Conservation (phyloP, 805 yeast genomes). For the Starmerella riodocensis region DNA sequence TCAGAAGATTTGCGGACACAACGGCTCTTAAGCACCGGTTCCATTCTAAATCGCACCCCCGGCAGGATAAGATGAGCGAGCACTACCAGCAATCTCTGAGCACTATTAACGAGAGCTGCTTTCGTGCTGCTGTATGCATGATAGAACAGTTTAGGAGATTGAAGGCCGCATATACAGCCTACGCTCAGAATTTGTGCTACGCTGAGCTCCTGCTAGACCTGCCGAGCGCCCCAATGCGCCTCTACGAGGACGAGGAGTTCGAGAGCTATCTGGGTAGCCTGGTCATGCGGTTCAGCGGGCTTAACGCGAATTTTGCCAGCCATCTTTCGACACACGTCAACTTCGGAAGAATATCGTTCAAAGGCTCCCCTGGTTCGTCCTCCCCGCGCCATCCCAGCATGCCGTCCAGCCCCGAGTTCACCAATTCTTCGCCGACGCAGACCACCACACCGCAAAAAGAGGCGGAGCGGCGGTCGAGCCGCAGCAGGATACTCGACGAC, state of each 20-base stretch:
- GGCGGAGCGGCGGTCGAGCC: too few relatives aligned
- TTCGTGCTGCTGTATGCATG: not conserved
- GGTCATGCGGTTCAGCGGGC: not conserved
- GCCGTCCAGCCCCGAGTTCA: too few relatives aligned
- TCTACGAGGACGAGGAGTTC: constrained; percentile 8
- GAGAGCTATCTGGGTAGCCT: not conserved
- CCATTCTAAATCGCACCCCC: not conserved
- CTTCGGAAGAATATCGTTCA: too few relatives aligned
- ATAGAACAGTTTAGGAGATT: not conserved
- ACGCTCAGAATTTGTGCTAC: constrained; percentile 3
- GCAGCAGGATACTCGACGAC: too few relatives aligned
- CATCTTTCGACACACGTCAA: not conserved
- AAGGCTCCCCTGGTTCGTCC: too few relatives aligned
- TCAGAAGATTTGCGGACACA: not conserved
- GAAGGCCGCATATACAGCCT: constrained; percentile 1
- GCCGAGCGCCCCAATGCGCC: not conserved
- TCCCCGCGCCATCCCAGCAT: too few relatives aligned
- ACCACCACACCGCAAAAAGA: too few relatives aligned
- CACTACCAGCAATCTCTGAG: not conserved
- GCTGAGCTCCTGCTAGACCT: constrained; percentile 8
- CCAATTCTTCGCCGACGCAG: too few relatives aligned
- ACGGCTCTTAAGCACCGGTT: not conserved
- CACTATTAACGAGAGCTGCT: not conserved
- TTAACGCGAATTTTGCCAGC: constrained; percentile 1
- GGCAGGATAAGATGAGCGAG: not conserved